Base-by-base conservation (phyloP, 2,329 filamentous ascomycete species). In the Sphaceloma murrayae region DNA sequence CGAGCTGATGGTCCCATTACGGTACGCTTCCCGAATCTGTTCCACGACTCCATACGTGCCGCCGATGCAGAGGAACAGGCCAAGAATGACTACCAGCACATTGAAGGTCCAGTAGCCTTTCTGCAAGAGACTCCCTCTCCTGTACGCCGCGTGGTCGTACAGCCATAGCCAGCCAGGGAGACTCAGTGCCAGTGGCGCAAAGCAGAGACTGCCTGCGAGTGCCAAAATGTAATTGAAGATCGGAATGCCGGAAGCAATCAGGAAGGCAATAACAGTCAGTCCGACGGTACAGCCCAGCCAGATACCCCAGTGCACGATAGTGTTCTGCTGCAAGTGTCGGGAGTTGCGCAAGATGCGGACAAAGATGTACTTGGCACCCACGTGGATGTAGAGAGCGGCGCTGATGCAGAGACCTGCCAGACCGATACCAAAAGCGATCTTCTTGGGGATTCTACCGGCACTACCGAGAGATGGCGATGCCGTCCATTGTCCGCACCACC, bases 401-500 rank as follows among this genome's bases (percentile, higher is more conserved):
- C 65, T 68, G 30, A 78, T 68, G 21, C 73, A 59, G 3, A 80
- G 62, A 1, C 74, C 74, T 3, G 70, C 61, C 6, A 79, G 56
- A 2, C 68, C 77, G 33, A 80, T 64, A 2, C 76, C 77, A 51
- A 80, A 81, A 0, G 74, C 61, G 0, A 79, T 66, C 56, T 75
- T 78, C 61, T 80, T 79, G 51, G 80, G 63, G 0, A 66, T 69
- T 3, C 65, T 62, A 7, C 77, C 77, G 0, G 77, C 77, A 27
- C 69, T 34, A 11, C 77, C 77, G 0, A 81, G 67, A 1, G 75
- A 74, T 0, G 78, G 78, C 3, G 69, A 74, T 0, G 77, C 73
- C 3, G 81, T 75, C 70, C 72, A 80, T 48, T 73, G 63, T 3
- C 77, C 78, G 51, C 75, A 78, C 63, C 67, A 80, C 33, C 67